Conservation (phyloP, 1,139 yeast species). For the Zygoascus sp. region DNA sequence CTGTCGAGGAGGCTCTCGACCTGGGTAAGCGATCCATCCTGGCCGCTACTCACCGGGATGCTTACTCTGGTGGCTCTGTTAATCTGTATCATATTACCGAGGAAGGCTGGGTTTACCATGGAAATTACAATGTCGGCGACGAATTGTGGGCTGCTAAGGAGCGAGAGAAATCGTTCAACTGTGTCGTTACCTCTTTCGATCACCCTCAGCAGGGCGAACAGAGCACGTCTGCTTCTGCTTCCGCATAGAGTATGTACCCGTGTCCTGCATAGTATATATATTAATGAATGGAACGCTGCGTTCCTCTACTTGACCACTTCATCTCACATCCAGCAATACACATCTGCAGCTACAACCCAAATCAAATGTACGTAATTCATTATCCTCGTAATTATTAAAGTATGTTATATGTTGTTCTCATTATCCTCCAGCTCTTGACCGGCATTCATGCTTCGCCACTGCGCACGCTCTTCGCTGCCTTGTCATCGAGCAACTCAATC, state of each 20-base stretch:
- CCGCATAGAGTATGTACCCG: background rate
- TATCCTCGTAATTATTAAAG: slow-evolving; percentile 1
- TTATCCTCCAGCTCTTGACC: background rate
- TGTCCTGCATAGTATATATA: slow-evolving; percentile 2
- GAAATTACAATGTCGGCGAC: slow-evolving; percentile 89
- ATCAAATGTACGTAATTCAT: slow-evolving; percentile 4
- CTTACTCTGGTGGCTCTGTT: slow-evolving; percentile 95
- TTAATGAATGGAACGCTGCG: background rate
- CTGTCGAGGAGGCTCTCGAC: slow-evolving; percentile 89
- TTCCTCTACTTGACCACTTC: no score
- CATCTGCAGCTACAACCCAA: no score
- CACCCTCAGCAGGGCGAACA: background rate
- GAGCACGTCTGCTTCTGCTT: background rate
- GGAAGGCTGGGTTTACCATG: slow-evolving; percentile 92
- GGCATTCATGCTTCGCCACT: background rate
- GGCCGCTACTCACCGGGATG: slow-evolving; percentile 98
- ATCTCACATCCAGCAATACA: no score
- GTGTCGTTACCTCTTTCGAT: slow-evolving; percentile 48
- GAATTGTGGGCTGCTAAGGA: slow-evolving; percentile 90
- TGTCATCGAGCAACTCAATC: slow-evolving; percentile 15
- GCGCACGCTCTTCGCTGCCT: slow-evolving; percentile 21
- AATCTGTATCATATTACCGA: slow-evolving; percentile 91
- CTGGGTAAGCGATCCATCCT: slow-evolving; percentile 92
- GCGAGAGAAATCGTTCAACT: slow-evolving; percentile 83
- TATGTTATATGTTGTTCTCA: background rate